Base-by-base conservation (phyloP, 1,284 basidiomycete species). In the Megacollybia platyphylla region DNA sequence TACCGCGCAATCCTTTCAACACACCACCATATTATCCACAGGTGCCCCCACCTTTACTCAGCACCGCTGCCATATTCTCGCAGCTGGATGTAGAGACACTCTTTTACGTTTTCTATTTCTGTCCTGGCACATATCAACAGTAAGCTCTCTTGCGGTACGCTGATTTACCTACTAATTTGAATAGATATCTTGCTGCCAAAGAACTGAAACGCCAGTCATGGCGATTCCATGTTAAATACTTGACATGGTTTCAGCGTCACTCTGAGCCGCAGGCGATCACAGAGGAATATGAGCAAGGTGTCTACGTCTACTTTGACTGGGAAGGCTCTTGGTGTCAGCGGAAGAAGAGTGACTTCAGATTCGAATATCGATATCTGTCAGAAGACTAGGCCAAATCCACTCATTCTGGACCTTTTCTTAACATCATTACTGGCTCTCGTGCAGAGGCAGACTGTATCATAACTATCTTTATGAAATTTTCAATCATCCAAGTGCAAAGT, bases 221-320 rank as follows among this genome's bases (percentile, higher is more conserved):
- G 96, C 81, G 96, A 44, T 99, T 98, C 73, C 96, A 98, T 62
- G 90, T 97, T 52, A 97, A 98, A 65, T 99, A 97, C 61, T 66
- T 98, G 48, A 99, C 96, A 31, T 99, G 96, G 96, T 99, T 99
- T 79, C 96, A 98, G 63, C 79, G 96, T 42, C 91, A 97, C 57
- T 93, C 90, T 17, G 93, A 98, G 59, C 96, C 96, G n/a, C 91
- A 96, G 59, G 91, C 90, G 3, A 97, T 99, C 59, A 98, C 96
- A 39, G 94, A 97, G 56, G 96, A 98, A 62, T 99, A 97, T 60
- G 96, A 99, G 64, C 92, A 98, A 66, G 96, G 96, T 11, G 92
- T 94, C 20, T 94, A 93, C 59, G 87, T 92, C 43, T 93, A 94
- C 71, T 94, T 94, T 62, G 90, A 94, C 63, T 94, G 90, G 90